Evolutionary conservation across 176 grass and related monocot species (phyloP).

Genomic region (Lolium multiflorum): DNA sequence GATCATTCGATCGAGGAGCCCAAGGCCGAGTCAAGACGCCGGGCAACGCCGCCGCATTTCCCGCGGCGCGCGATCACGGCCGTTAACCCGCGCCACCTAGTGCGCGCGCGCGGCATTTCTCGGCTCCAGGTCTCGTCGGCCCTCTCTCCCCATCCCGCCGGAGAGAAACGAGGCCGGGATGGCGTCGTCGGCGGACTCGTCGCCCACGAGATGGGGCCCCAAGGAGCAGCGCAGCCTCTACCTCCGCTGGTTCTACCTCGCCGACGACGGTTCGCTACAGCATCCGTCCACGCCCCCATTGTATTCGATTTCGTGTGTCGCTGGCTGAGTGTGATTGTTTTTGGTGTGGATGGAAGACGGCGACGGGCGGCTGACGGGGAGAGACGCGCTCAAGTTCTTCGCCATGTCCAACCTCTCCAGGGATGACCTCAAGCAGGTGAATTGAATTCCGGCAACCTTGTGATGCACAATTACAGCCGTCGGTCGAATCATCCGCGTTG

Average conservation of each 20-base stretch:
- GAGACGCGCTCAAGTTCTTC: slow-evolving; percentile 89
- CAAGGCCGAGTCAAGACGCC: background rate
- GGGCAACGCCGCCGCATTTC: slow-evolving; percentile 36
- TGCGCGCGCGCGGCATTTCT: slow-evolving; percentile 20
- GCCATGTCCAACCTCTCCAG: slow-evolving; percentile 87
- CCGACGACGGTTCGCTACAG: slow-evolving; percentile 58
- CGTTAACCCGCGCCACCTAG: background rate
- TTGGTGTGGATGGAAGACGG: slow-evolving; percentile 38
- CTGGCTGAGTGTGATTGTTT: background rate
- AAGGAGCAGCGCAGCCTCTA: slow-evolving; percentile 62
- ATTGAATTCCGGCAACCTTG: background rate
- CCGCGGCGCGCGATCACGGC: slow-evolving; percentile 15
- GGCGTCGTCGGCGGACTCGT: slow-evolving; percentile 42
- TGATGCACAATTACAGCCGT: background rate
- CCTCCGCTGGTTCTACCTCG: slow-evolving; percentile 64
- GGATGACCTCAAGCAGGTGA: slow-evolving; percentile 81
- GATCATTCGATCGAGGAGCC: background rate
- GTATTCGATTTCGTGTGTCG: background rate
- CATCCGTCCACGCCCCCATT: no score
- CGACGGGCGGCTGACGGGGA: slow-evolving; percentile 80
- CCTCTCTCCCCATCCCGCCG: background rate
- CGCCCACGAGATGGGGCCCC: slow-evolving; percentile 45
- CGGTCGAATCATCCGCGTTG: background rate
- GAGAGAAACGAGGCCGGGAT: slow-evolving; percentile 32
- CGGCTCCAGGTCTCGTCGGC: background rate